Conservation (phyloP, 176 grass and related monocot species). For the Hordeum marinum region DNA sequence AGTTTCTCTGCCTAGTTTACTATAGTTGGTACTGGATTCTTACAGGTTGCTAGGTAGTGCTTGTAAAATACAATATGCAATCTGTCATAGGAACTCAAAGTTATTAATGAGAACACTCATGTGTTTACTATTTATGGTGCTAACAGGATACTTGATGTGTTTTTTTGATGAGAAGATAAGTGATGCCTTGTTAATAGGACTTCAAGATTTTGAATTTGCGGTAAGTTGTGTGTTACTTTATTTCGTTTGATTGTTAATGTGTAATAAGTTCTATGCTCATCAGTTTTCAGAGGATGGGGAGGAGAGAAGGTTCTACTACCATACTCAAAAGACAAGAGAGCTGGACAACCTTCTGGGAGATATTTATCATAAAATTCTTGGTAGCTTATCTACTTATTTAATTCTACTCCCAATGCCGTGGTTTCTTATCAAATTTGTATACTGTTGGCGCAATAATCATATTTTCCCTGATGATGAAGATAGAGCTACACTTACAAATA, state of each 20-base stretch:
- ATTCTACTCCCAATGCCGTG: not conserved
- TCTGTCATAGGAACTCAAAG: not conserved
- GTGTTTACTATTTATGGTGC: constrained; percentile 8
- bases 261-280: constrained; percentile 6
- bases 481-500: not conserved
- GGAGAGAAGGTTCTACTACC: constrained; percentile 85
- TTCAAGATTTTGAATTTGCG: constrained; percentile 83
- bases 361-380: constrained; percentile 99
- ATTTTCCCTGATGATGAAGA: constrained; percentile 4
- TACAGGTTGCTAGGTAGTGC: not conserved
- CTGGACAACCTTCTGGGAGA: constrained; percentile 96
- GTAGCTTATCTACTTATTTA: constrained; percentile 36
- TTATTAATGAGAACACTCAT: not conserved
- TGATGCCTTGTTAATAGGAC: constrained; percentile 59
- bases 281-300: constrained; percentile 94
- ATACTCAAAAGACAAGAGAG: constrained; percentile 94
- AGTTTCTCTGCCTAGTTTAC: not conserved
- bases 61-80: not conserved
- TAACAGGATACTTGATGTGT: constrained; percentile 95
- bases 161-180: constrained; percentile 78
- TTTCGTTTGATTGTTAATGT: not conserved
- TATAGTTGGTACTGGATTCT: not conserved
- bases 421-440: constrained; percentile 9
- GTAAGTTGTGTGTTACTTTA: constrained; percentile 40
- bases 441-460: not conserved